Percentiles rank a stretch among this genome's conserved stretches.
phyloP scores from a whole-genome alignment of 139 green algal genomes.

The Chlorella vulgaris region DNA sequence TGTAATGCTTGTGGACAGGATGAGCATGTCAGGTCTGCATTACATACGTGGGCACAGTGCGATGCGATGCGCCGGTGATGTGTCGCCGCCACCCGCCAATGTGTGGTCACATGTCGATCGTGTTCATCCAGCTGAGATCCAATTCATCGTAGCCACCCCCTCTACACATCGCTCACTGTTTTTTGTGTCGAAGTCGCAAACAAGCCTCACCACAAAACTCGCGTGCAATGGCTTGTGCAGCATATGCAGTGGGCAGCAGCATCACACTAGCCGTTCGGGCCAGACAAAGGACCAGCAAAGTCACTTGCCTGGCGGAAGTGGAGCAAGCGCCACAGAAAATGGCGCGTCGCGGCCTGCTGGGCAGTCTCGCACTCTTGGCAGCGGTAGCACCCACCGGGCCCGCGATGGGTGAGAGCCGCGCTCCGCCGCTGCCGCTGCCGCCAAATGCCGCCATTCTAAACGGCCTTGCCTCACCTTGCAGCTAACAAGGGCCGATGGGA shows the following conservation, averaged over 20 bases:
- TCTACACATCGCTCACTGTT: too few relatives aligned
- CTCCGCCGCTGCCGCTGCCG: neutral
- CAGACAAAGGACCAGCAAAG: neutral
- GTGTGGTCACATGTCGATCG: neutral
- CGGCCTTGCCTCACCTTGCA: neutral
- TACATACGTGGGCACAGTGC: neutral
- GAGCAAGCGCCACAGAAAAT: neutral
- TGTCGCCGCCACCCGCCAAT: neutral
- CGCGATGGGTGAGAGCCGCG: neutral
- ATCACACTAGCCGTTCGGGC: too few relatives aligned
- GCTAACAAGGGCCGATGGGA: slow-evolving; percentile 24
- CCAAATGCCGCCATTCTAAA: too few relatives aligned
- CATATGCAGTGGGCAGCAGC: too few relatives aligned
- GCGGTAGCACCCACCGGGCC: neutral
- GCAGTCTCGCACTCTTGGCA: neutral
- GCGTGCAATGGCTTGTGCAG: too few relatives aligned
- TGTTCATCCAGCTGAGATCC: neutral
- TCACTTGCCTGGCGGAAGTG: neutral
- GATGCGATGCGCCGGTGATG: too few relatives aligned
- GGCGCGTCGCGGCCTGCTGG: neutral
- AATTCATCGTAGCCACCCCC: too few relatives aligned
- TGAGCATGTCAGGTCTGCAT: neutral
- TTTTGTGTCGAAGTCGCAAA: too few relatives aligned
- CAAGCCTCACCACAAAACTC: too few relatives aligned
- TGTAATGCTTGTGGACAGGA: too few relatives aligned